Evolutionary conservation across 2,329 filamentous ascomycete genomes (phyloP).

Genomic region (Curvularia sp.): DNA sequence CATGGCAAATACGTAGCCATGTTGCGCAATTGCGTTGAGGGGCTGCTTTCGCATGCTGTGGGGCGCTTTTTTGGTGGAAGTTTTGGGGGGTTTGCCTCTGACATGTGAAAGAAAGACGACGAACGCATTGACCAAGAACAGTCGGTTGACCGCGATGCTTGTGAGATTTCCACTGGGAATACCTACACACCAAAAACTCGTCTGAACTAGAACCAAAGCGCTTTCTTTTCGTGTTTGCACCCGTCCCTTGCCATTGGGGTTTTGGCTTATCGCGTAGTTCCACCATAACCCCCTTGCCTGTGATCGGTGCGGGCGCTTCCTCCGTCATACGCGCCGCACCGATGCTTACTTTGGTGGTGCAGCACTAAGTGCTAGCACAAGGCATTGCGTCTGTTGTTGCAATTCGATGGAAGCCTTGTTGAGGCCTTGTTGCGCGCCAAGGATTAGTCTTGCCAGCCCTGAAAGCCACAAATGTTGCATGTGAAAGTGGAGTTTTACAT

Average conservation of each 20-base stretch:
- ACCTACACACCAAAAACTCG: neutral
- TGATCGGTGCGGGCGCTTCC: conserved; percentile 10
- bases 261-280: conserved; percentile 12
- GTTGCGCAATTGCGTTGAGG: conserved; percentile 15
- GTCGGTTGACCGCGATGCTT: neutral
- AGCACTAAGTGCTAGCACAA: conserved; percentile 12
- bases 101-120: conserved; percentile 32
- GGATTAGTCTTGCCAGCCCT: conserved; percentile 8
- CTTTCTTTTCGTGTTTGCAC: neutral
- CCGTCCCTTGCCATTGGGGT: neutral
- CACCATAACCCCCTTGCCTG: neutral
- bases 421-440: conserved; percentile 12
- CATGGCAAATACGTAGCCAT: neutral
- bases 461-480: conserved; percentile 13
- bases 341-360: conserved; percentile 12
- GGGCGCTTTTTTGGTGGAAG: neutral
- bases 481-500: conserved; percentile 28
- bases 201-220: neutral
- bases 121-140: conserved; percentile 24
- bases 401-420: conserved; percentile 15
- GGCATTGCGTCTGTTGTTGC: conserved; percentile 14
- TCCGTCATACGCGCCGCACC: conserved; percentile 23
- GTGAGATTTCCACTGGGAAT: neutral
- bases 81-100: conserved; percentile 9
- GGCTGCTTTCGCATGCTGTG: neutral